Percentiles rank a stretch among this genome's conserved stretches.
Conservation (phyloP, 805 yeast species). For the Ogataea angusta region DNA sequence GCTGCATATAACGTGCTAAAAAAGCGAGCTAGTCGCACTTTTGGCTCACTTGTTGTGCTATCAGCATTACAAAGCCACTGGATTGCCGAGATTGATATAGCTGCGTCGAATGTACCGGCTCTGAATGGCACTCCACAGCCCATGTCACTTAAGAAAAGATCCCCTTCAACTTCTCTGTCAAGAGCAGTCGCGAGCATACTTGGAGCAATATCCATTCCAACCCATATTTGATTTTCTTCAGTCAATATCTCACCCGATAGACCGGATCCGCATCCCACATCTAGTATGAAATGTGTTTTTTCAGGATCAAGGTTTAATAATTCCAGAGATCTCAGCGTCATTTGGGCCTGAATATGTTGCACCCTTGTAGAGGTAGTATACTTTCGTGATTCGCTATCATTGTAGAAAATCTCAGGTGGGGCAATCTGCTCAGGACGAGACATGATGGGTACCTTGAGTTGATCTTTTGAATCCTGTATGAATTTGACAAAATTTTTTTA, state of each 20-base stretch:
- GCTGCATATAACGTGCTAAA: conserved; percentile 86
- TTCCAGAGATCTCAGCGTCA: conserved; percentile 93
- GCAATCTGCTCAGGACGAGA: conserved; percentile 96
- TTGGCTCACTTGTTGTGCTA: conserved; percentile 75
- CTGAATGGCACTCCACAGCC: conserved; percentile 94
- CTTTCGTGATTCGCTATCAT: conserved; percentile 84
- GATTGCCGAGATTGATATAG: conserved; percentile 88
- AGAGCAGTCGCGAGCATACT: conserved; percentile 94
- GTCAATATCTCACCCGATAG: conserved; percentile 89
- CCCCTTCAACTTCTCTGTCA: conserved; percentile 92
- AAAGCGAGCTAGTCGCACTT: conserved; percentile 71
- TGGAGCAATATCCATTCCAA: conserved; percentile 95
- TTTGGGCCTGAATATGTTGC: conserved; percentile 96
- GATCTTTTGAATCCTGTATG: too few relatives aligned
- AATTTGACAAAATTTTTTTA: conserved; percentile 1
- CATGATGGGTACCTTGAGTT: conserved; percentile 41
- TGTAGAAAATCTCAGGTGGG: conserved; percentile 93
- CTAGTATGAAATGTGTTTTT: conserved; percentile 67
- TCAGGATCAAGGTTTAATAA: conserved; percentile 68
- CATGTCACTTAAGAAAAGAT: conserved; percentile 85
- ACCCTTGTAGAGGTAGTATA: conserved; percentile 94
- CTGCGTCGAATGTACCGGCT: conserved; percentile 96
- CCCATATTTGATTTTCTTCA: conserved; percentile 92
- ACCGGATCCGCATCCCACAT: conserved; percentile 97
- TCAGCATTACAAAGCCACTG: conserved; percentile 99